phyloP scores from a whole-genome alignment of 2,329 filamentous ascomycete genomes.

The Fusarium pseudonygamai region DNA sequence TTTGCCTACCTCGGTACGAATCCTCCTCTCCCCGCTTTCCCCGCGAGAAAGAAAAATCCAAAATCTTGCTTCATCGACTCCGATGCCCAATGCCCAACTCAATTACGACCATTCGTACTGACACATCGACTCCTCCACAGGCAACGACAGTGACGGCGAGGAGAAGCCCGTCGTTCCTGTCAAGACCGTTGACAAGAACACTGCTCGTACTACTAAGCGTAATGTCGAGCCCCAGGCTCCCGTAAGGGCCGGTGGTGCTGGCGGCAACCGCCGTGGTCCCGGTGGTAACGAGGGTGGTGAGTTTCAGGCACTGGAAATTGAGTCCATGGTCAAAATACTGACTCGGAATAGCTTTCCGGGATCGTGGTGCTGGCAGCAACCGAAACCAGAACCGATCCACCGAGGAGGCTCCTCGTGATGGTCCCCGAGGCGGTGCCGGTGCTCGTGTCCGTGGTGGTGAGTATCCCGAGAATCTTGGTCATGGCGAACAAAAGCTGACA shows the following conservation, averaged over 20 bases:
- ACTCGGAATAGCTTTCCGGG: conserved; percentile 77
- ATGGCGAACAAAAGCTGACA: conserved; percentile 2
- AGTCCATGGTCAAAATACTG: conserved; percentile 8
- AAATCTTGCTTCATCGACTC: conserved; percentile 33
- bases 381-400: conserved; percentile 84
- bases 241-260: conserved; percentile 53
- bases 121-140: conserved; percentile 48
- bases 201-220: conserved; percentile 81
- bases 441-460: conserved; percentile 70
- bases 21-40: conserved; percentile 38
- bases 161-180: conserved; percentile 82
- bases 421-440: conserved; percentile 69
- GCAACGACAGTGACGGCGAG: conserved; percentile 69
- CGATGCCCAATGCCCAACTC: conserved; percentile 19
- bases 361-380: conserved; percentile 81
- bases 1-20: conserved; percentile 96
- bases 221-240: conserved; percentile 82
- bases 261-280: conserved; percentile 63
- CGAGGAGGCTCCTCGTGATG: conserved; percentile 69
- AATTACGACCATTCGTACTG: conserved; percentile 38
- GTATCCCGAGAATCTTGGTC: conserved; percentile 34
- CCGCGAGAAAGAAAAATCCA: conserved; percentile 13
- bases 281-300: conserved; percentile 88
- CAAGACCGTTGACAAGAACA: conserved; percentile 88
- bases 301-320: conserved; percentile 46